A percentile compares a stretch with the other conserved stretches of the same genome.
These are phyloP conservation scores for Cryptococcus sp. DNA, from an alignment of 1,284 basidiomycete genomes.

Conservation along the genomic window DNA sequence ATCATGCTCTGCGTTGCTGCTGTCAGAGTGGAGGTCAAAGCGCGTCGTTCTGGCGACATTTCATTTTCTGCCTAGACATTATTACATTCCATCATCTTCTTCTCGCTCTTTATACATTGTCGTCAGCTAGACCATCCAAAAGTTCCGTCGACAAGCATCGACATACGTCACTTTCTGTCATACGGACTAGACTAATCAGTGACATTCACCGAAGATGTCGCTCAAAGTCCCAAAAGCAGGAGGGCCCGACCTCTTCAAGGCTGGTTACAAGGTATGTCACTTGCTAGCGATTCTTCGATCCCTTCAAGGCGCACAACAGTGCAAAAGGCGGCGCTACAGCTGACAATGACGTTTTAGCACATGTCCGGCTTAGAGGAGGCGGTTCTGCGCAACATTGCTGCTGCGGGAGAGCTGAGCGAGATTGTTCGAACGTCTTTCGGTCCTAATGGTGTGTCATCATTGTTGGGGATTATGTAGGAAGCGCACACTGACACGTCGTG, in stretches of 20 bases:
- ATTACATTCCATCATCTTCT: slow-evolving; percentile 12
- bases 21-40: slow-evolving; percentile 2
- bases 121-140: neutral
- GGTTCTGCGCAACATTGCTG: slow-evolving; percentile 91
- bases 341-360: slow-evolving; percentile 58
- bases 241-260: slow-evolving; percentile 84
- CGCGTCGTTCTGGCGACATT: neutral
- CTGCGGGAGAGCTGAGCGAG: slow-evolving; percentile 89
- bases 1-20: too few relatives aligned
- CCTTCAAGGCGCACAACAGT: neutral
- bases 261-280: slow-evolving; percentile 77
- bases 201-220: slow-evolving; percentile 63
- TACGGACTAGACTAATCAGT: neutral
- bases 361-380: slow-evolving; percentile 90
- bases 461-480: neutral
- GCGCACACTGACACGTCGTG: neutral
- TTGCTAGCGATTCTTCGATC: slow-evolving; percentile 12
- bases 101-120: neutral
- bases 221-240: slow-evolving; percentile 91
- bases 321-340: neutral
- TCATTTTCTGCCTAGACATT: slow-evolving; percentile 1
- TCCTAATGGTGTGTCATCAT: slow-evolving; percentile 76
- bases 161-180: neutral
- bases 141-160: neutral
- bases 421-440: slow-evolving; percentile 96